These are phyloP conservation scores for Geoglossum glabrum DNA, from an alignment of 495 filamentous ascomycete species.

Conservation along the genomic window DNA sequence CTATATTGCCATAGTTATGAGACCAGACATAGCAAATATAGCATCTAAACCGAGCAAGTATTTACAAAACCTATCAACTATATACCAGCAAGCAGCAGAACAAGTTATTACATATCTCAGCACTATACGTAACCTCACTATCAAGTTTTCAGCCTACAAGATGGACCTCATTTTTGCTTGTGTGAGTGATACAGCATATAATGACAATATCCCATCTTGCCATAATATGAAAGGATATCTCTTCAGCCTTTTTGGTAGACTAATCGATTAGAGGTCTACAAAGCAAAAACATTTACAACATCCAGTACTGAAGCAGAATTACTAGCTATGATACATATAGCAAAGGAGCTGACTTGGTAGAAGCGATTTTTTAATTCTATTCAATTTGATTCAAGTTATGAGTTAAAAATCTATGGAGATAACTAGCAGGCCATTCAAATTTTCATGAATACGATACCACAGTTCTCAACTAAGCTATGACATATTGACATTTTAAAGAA, in stretches of 20 bases:
- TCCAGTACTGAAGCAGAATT: neutral
- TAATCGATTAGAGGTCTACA: neutral
- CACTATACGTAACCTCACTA: neutral
- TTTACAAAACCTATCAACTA: slow-evolving; percentile 9
- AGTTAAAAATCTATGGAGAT: neutral
- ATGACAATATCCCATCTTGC: slow-evolving; percentile 7
- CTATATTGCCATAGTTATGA: slow-evolving; percentile 12
- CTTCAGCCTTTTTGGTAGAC: neutral
- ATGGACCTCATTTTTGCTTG: neutral
- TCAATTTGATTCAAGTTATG: neutral
- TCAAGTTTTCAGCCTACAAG: neutral
- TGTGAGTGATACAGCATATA: slow-evolving; percentile 9
- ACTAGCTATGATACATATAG: neutral
- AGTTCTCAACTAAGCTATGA: slow-evolving; percentile 7
- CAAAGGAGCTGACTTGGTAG: neutral
- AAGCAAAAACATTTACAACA: neutral
- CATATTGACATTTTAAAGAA: slow-evolving; percentile 10
- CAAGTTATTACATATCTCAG: slow-evolving; percentile 10
- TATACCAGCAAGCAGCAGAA: slow-evolving; percentile 7
- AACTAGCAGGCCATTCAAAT: neutral
- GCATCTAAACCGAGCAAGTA: slow-evolving; percentile 8
- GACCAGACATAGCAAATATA: slow-evolving; percentile 9
- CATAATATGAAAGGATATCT: slow-evolving; percentile 9
- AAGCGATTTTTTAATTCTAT: neutral
- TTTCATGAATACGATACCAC: neutral